Evolutionary conservation across 2,329 filamentous ascomycete species (phyloP), one percentile per base, ranked within the genome.

Genomic region (Aquanectria penicillioides): DNA sequence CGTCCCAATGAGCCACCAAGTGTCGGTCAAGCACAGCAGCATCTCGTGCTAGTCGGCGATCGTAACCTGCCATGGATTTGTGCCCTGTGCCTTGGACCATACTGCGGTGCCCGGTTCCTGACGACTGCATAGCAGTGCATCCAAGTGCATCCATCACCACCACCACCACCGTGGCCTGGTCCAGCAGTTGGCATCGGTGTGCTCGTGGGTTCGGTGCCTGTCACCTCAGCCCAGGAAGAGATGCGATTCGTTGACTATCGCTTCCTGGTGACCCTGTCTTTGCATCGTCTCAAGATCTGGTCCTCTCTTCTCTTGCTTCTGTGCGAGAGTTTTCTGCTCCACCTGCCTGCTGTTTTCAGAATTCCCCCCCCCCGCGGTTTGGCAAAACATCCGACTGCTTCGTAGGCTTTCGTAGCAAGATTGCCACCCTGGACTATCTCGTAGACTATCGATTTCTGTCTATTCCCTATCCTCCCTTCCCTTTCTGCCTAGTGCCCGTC

Each of bases 191-290:
- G 29, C 22, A 44, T 36, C 29, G 38, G 29, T 23, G 28, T 44
- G 49, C 51, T 40, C 51, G 36, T 26, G 44, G 43, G 31, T 31
- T 55, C 50, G 18, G 50, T 54, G 34, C 43, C 17, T 53, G 43
- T 13, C 31, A 28, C 17, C 26, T 22, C 17, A 13, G 28, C 7
- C 10, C 25, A 22, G 37, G 26, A 20, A 26, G 31, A 43, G 47
- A 60, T 57, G 57, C 52, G 52, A 57, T 60, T 57, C 47, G 46
- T 41, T 40, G 40, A 33, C 36, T 18, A 36, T 58, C 41, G 15
- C 26, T 41, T 25, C 34, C 25, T 28, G 31, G 40, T 47, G 33
- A 46, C 49, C 40, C 41, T 31, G 13, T 25, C 22, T 41, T 43
- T 25, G 40, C 8, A 13, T 5, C 31, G 18, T 25, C 15, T 15